Evolutionary conservation across 2,329 filamentous ascomycete species (phyloP).

Genomic region (Aspergillus fumigatus): DNA sequence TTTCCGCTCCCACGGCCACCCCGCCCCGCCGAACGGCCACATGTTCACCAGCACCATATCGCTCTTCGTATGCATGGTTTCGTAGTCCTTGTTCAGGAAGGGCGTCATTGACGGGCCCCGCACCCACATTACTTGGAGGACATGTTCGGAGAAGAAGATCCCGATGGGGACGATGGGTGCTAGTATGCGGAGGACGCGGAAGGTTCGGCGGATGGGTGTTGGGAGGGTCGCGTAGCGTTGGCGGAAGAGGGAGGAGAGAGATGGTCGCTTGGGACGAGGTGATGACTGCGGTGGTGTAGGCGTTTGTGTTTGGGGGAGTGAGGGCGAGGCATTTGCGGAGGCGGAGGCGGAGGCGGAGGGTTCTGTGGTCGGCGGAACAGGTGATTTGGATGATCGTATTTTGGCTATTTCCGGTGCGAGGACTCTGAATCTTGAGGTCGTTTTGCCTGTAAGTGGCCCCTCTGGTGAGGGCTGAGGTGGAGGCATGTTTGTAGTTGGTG

Average conservation of each 20-base stretch:
- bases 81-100: slow-evolving; percentile 64
- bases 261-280: slow-evolving; percentile 12
- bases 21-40: slow-evolving; percentile 42
- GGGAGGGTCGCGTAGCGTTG: slow-evolving; percentile 26
- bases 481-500: slow-evolving; percentile 4
- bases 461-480: slow-evolving; percentile 2
- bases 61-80: slow-evolving; percentile 34
- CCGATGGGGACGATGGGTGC: slow-evolving; percentile 35
- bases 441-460: neutral
- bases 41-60: slow-evolving; percentile 43
- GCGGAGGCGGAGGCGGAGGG: slow-evolving; percentile 2
- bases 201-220: slow-evolving; percentile 19
- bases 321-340: slow-evolving; percentile 1
- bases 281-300: neutral
- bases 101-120: slow-evolving; percentile 67
- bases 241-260: slow-evolving; percentile 24
- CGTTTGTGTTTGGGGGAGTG: slow-evolving; percentile 2
- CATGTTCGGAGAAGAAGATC: slow-evolving; percentile 38
- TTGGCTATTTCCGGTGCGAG: slow-evolving; percentile 17
- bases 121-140: slow-evolving; percentile 40
- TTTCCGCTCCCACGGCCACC: slow-evolving; percentile 48
- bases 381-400: slow-evolving; percentile 4
- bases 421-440: slow-evolving; percentile 14
- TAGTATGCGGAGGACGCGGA: slow-evolving; percentile 25
- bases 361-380: neutral